These are phyloP conservation scores for Agaricus sinodeliciosus DNA, from an alignment of 768 basidiomycete species.

Conservation along the genomic window DNA sequence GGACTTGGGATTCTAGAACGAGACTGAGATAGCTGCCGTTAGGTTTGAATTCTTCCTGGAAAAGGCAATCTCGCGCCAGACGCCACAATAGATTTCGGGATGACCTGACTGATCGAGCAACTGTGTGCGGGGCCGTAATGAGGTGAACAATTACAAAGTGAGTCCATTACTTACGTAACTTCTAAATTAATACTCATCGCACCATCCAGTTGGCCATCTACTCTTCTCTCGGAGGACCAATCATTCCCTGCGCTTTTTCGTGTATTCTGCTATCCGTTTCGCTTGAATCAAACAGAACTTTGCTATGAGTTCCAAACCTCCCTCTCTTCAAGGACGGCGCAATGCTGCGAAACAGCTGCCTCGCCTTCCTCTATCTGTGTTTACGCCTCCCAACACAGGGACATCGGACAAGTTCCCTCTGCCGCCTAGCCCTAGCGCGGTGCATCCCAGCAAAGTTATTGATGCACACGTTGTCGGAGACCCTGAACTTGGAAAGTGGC, in stretches of 20 bases:
- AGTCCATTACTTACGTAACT: too few relatives aligned
- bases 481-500: conserved; percentile 42
- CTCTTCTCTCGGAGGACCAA: too few relatives aligned
- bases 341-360: conserved; percentile 63
- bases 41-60: too few relatives aligned
- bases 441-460: conserved; percentile 56
- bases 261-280: neutral
- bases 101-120: too few relatives aligned
- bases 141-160: too few relatives aligned
- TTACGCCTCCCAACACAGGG: conserved; percentile 64
- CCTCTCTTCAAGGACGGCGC: conserved; percentile 33
- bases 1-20: too few relatives aligned
- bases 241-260: too few relatives aligned
- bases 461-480: conserved; percentile 59
- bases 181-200: neutral
- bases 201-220: neutral
- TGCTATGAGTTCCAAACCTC: conserved; percentile 16
- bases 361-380: conserved; percentile 68
- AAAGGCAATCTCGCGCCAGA: too few relatives aligned
- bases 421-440: conserved; percentile 59
- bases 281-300: neutral
- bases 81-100: too few relatives aligned
- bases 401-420: conserved; percentile 62
- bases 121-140: too few relatives aligned
- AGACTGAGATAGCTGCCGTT: too few relatives aligned